Evolutionary conservation across 495 filamentous ascomycete species (phyloP).

Genomic region (Staphylotrichum tortipilum): DNA sequence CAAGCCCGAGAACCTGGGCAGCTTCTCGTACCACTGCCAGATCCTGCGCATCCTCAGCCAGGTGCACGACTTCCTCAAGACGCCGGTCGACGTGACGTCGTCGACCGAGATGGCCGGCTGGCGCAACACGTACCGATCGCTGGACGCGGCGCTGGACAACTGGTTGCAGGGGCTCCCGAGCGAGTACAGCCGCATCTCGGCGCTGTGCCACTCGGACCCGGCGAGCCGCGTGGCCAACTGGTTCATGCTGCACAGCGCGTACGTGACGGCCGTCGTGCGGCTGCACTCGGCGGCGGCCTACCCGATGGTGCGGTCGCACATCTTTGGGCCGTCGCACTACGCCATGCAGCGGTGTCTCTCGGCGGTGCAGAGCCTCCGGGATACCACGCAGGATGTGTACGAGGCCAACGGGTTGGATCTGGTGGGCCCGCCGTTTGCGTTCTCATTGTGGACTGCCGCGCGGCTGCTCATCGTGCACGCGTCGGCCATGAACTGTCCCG

Average conservation of each 20-base stretch:
- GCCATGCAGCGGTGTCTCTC: neutral
- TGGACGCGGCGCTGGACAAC: neutral
- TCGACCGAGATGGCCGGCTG: neutral
- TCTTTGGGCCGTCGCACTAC: neutral
- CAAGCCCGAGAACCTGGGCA: neutral
- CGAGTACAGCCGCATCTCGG: neutral
- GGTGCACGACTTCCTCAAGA: neutral
- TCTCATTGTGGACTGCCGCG: neutral
- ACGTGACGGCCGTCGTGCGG: neutral
- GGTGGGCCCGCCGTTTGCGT: neutral
- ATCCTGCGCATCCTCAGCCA: neutral
- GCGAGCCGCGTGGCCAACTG: neutral
- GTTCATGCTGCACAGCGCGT: neutral
- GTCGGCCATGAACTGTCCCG: neutral
- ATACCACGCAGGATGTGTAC: neutral
- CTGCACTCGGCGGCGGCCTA: neutral
- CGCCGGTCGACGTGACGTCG: neutral
- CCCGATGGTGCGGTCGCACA: neutral
- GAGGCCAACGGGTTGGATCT: neutral
- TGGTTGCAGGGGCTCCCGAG: neutral
- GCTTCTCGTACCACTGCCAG: neutral
- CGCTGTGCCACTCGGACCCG: neutral
- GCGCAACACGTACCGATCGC: neutral
- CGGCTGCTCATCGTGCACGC: neutral
- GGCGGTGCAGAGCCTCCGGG: neutral